These are phyloP conservation scores for Wickerhamiella qilinensis DNA, from an alignment of 805 yeast genomes.

Conservation along the genomic window DNA sequence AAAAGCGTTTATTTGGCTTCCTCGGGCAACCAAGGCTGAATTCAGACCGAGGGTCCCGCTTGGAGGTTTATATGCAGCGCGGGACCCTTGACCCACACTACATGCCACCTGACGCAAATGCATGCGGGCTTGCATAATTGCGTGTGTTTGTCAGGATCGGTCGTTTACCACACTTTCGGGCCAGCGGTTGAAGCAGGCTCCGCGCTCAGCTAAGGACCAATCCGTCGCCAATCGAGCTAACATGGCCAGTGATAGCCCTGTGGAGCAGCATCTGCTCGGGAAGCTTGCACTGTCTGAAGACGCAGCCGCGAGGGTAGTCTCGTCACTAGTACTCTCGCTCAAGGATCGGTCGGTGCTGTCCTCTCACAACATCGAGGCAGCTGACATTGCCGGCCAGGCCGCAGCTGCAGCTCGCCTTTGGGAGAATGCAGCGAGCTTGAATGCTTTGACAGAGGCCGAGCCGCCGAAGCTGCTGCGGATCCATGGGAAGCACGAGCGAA, in stretches of 20 bases:
- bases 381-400: constrained; percentile 10
- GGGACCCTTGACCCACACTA: no score
- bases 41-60: no score
- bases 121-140: constrained; percentile 2
- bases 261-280: constrained; percentile 9
- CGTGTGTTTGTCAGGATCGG: no score
- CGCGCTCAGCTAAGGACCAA: no score
- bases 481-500: neutral
- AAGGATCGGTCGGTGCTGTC: constrained; percentile 5
- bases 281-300: constrained; percentile 6
- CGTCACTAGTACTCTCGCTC: constrained; percentile 6
- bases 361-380: constrained; percentile 6
- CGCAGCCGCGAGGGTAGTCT: constrained; percentile 1
- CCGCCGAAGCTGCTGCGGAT: neutral
- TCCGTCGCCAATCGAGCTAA: no score
- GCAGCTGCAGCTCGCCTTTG: constrained; percentile 3
- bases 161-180: no score
- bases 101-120: neutral
- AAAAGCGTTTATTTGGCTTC: no score
- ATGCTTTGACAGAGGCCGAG: neutral
- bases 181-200: no score
- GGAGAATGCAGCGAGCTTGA: neutral
- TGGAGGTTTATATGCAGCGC: no score
- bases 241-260: neutral
- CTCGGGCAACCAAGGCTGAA: no score